Base-by-base conservation (phyloP, 768 basidiomycete species). In the Phlebiopsis gigantea region DNA sequence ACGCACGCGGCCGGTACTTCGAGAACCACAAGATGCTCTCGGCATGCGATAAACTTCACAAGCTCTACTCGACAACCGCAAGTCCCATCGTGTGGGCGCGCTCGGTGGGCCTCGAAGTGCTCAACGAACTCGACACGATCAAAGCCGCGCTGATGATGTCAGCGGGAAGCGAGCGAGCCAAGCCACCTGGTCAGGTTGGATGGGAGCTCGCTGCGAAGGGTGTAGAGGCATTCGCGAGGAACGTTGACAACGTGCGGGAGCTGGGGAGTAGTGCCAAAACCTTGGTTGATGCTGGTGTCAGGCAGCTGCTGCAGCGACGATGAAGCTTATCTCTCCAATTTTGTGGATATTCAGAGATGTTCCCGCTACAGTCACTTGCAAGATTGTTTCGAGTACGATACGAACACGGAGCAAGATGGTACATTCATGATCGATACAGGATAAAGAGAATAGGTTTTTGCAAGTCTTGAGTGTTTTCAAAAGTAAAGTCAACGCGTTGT, bases 41-140 rank as follows among this genome's bases (percentile, higher is more conserved):
- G 15, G 83, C 85, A 1, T 80, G 90, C 48, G 95, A 99, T 73
- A 94, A 94, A 66, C 77, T 98, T 31, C 89, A 95, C 72, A 91
- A 91, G 64, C 66, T 98, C 17, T 98, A 95, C 68, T 74, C 85
- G 1, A 80, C 80, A 3, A 82, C 85, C 43, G 72, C 74, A 30
- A 79, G 77, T 24, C 84, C 87, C 1, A 65, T 94, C 12, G 93
- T 97, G 17, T 93, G 90, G 90, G 85, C 84, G 2, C 82, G 96
- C 53, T 88, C 89, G 0, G 80, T 87, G 15, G 97, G 97, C 1
- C 67, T 98, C 19, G 96, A 98, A 64, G 84, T 97, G 10, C 63
- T 98, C 44, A 97, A 98, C 65, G 94, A 98, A 71, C 71, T 97
- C 15, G 87, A 88, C 57, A 75, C 82, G 0, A 62, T 98, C 58